Evolutionary conservation across 805 yeast genomes (phyloP).

Genomic region (Wickerhamomyces bisporus): DNA sequence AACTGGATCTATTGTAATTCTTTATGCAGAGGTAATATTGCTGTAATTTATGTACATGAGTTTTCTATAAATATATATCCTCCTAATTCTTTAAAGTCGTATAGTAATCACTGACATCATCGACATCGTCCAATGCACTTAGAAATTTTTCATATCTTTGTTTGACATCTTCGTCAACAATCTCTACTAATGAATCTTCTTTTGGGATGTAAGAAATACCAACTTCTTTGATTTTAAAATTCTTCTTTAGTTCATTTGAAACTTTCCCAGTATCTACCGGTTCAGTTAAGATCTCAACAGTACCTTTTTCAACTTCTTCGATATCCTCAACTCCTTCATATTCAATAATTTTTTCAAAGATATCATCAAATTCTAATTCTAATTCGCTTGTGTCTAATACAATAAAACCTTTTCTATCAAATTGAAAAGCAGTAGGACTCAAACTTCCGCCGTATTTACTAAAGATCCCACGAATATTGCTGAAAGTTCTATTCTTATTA

Average conservation of each 20-base stretch:
- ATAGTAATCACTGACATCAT: conserved; percentile 78
- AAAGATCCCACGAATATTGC: conserved; percentile 69
- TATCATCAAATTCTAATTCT: conserved; percentile 47
- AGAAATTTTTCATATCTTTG: conserved; percentile 54
- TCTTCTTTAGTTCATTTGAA: conserved; percentile 49
- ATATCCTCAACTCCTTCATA: conserved; percentile 72
- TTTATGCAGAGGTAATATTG: too few relatives aligned
- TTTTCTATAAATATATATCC: conserved; percentile 1
- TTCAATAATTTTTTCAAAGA: conserved; percentile 73
- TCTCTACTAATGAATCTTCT: conserved; percentile 51
- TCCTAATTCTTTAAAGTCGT: conserved; percentile 57
- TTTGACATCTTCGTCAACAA: conserved; percentile 46
- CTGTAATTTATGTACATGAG: not conserved
- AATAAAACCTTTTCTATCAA: conserved; percentile 73
- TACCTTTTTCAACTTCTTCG: conserved; percentile 36
- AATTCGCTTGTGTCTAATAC: conserved; percentile 37
- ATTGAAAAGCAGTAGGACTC: conserved; percentile 74
- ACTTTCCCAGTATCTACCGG: conserved; percentile 57
- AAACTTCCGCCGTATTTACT: conserved; percentile 63
- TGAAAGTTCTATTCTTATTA: conserved; percentile 77
- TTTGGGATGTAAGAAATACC: conserved; percentile 66
- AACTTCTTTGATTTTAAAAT: conserved; percentile 60
- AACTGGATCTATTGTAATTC: too few relatives aligned
- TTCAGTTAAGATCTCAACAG: conserved; percentile 52
- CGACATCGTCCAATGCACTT: conserved; percentile 63